Evolutionary conservation across 2,329 filamentous ascomycete genomes (phyloP), one percentile per base, ranked within the genome.

Genomic region (Eurotiales sp.): DNA sequence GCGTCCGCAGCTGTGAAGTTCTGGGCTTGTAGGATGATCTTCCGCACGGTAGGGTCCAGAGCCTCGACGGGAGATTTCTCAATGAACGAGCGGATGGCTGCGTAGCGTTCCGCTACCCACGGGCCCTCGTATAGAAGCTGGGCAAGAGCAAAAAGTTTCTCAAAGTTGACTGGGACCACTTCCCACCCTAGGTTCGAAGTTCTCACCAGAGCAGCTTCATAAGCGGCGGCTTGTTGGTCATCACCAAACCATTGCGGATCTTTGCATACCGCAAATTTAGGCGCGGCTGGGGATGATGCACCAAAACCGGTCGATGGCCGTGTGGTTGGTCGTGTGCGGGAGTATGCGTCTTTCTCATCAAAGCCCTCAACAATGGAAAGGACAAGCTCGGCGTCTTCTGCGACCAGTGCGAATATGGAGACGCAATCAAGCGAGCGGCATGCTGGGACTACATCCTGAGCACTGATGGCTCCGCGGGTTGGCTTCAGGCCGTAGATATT

Each of bases 401-500:
- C 66, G 1, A 70, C 79, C 21, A 71, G 66, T 1, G 79, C 69
- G 48, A 81, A 72, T 25, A 83, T 73, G 0, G 80, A 77, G 17
- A 82, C 74, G 52, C 79, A 82, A 61, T 84, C 81, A 1, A 83
- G 69, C 1, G 76, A 79, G 15, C 76, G 69, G 54, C 81, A 84
- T 1, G 81, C 81, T 8, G 61, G 61, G 19, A 61, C 54, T 8
- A 64, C 49, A 5, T 60, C 61, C 15, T 55, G 40, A 19, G 59
- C 55, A 40, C 55, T 58, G 25, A 64, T 46, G 29, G 61, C 51
- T 1, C 61, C 61, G 12, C 55, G 54, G 4, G 61, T 63, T 2
- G 61, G 61, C 40, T 63, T 64, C 27, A 58, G 52, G 2, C 61
- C 61, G 10, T 63, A 58, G n/a, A 64, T 39, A 17, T 55, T 55